Evolutionary conservation across 768 basidiomycete genomes (phyloP).

Genomic region (Floccularia luteovirens): DNA sequence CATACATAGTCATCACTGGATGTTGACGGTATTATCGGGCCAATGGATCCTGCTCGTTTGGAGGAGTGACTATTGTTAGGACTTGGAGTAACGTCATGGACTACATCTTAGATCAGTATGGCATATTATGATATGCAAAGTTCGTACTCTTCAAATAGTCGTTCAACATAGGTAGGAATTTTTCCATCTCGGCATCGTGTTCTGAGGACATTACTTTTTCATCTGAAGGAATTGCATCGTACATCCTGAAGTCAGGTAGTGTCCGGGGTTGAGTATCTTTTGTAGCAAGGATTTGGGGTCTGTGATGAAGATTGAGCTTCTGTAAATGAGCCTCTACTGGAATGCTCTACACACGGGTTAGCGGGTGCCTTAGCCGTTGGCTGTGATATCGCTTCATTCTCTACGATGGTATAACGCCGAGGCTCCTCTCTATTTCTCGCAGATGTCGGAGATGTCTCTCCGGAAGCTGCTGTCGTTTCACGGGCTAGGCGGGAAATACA

Average conservation of each 20-base stretch:
- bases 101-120: slow-evolving; percentile 9
- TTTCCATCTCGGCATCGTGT: slow-evolving; percentile 60
- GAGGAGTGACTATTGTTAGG: not conserved
- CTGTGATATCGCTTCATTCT: slow-evolving; percentile 19
- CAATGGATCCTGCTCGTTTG: not conserved
- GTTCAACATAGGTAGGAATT: slow-evolving; percentile 69
- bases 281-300: slow-evolving; percentile 47
- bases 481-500: slow-evolving; percentile 48
- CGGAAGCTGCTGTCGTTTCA: slow-evolving; percentile 18
- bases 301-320: slow-evolving; percentile 14
- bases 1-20: slow-evolving; percentile 62
- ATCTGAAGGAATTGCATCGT: slow-evolving; percentile 54
- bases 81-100: slow-evolving; percentile 13
- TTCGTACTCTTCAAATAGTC: slow-evolving; percentile 61
- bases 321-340: not conserved
- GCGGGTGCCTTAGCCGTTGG: slow-evolving; percentile 19
- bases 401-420: slow-evolving; percentile 47
- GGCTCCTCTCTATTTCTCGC: slow-evolving; percentile 24
- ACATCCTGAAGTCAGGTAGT: slow-evolving; percentile 52
- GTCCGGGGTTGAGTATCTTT: slow-evolving; percentile 34
- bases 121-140: slow-evolving; percentile 9
- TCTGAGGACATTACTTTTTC: slow-evolving; percentile 16
- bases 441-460: slow-evolving; percentile 10
- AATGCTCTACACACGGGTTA: slow-evolving; percentile 37
- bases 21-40: slow-evolving; percentile 1